phyloP scores from a whole-genome alignment of 2,329 filamentous ascomycete species.

The Epichloe scottii region DNA sequence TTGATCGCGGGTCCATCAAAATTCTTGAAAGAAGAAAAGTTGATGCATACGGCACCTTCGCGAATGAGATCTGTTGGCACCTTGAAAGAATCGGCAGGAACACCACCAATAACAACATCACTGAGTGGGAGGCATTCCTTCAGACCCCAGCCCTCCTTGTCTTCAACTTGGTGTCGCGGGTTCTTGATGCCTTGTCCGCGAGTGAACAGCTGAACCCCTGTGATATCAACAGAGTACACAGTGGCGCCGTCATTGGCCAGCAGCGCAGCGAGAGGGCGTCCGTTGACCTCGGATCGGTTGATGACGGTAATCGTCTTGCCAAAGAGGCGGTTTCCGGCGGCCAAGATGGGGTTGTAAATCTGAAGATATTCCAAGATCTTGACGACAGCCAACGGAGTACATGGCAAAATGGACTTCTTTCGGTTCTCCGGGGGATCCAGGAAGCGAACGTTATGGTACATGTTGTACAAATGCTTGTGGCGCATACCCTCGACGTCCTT shows the following conservation, averaged over 20 bases:
- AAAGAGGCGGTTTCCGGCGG: slow-evolving; percentile 84
- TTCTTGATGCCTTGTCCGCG: slow-evolving; percentile 79
- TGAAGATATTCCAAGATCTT: slow-evolving; percentile 94
- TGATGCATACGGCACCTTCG: slow-evolving; percentile 94
- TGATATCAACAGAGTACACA: slow-evolving; percentile 90
- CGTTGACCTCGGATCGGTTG: slow-evolving; percentile 92
- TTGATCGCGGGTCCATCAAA: slow-evolving; percentile 77
- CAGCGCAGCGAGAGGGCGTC: slow-evolving; percentile 79
- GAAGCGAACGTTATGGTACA: slow-evolving; percentile 98
- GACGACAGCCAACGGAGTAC: slow-evolving; percentile 88
- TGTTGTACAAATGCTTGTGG: slow-evolving; percentile 94
- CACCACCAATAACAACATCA: slow-evolving; percentile 89
- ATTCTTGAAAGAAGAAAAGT: slow-evolving; percentile 93
- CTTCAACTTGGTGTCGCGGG: slow-evolving; percentile 71
- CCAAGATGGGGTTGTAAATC: slow-evolving; percentile 91
- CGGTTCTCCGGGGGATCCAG: slow-evolving; percentile 64
- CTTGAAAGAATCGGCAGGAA: slow-evolving; percentile 81
- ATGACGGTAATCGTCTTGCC: slow-evolving; percentile 93
- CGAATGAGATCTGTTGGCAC: slow-evolving; percentile 72
- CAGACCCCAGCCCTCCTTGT: slow-evolving; percentile 68
- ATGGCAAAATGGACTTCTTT: slow-evolving; percentile 87
- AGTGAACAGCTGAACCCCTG: slow-evolving; percentile 83
- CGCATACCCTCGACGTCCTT: slow-evolving; percentile 96
- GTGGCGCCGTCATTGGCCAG: slow-evolving; percentile 92
- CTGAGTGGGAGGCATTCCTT: slow-evolving; percentile 75